Evolutionary conservation across 2,329 filamentous ascomycete genomes (phyloP), one percentile per base, ranked within the genome.

Genomic region (Fusarium caatingaense): DNA sequence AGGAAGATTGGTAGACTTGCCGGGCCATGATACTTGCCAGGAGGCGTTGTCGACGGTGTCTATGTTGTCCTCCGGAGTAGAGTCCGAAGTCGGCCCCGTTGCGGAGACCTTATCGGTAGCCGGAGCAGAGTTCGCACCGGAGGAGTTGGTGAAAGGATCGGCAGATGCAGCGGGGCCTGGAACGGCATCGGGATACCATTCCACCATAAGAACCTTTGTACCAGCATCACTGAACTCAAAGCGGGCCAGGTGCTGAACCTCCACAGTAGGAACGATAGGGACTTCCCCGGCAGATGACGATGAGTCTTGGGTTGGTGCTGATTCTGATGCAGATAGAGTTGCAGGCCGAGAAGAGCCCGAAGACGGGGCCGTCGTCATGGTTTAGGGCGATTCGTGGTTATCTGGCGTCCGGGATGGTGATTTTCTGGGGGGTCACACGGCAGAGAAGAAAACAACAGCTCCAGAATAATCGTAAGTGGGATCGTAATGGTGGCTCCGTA

Each of bases 121-220:
- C 47, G 68, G 50, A 50, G 49, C 64, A 60, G 72, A 64, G 56
- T 54, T 21, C 42, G 30, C 40, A 56, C 32, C 41, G 56, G 56
- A 60, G 53, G 58, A 21, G 48, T 41, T 40, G 60, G 45, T 25
- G 34, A 53, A 34, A 55, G 45, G 54, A 58, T 63, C 67, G 47
- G 61, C 61, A 46, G 73, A 57, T 58, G 48, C 25, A 57, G 66
- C 71, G 66, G 72, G 63, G 58, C 21, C 54, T 56, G 45, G 54
- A 37, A 68, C 69, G 44, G 72, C 72, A 51, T 71, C 73, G 41
- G 80, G 78, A 77, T 93, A 89, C 94, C 94, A 97, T 79, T 97
- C 93, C 41, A 97, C 91, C 93, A 97, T 96, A 73, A 97, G 83
- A 68, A 97, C 91, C 83, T 97, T 97, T 68, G 93, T 97, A 42